These are phyloP conservation scores for Ogataea thermomethanolica DNA, from an alignment of 805 yeast species.

Conservation along the genomic window DNA sequence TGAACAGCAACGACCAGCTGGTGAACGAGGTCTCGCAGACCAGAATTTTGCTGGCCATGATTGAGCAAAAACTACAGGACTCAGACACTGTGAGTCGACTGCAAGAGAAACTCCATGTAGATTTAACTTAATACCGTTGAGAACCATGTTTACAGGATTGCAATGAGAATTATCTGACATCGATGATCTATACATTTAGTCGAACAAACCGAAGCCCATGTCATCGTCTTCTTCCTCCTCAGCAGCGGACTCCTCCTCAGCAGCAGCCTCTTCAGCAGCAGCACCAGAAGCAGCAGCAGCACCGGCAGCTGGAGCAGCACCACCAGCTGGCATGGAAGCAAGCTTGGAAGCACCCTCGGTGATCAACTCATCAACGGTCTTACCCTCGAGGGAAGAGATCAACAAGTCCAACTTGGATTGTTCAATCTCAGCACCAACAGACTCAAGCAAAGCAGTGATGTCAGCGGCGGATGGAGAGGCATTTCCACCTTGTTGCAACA, in stretches of 20 bases:
- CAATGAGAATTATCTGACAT: conserved; percentile 5
- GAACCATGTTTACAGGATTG: background rate
- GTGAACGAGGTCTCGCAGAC: conserved; percentile 22
- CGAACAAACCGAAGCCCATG: conserved; percentile 63
- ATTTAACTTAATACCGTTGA: background rate
- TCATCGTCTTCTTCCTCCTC: conserved; percentile 65
- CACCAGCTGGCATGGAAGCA: conserved; percentile 97
- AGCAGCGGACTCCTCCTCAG: conserved; percentile 60
- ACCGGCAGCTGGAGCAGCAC: conserved; percentile 84
- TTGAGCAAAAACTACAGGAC: conserved; percentile 14
- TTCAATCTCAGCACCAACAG: conserved; percentile 96
- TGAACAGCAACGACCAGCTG: conserved; percentile 22
- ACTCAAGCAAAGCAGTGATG: conserved; percentile 80
- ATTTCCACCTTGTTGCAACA: conserved; percentile 96
- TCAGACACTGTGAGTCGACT: conserved; percentile 2
- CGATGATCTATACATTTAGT: conserved; percentile 23
- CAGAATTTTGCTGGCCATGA: conserved; percentile 18
- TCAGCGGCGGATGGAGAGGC: conserved; percentile 91
- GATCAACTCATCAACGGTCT: conserved; percentile 82
- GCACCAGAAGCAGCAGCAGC: conserved; percentile 70
- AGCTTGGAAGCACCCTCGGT: conserved; percentile 95
- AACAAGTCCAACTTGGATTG: conserved; percentile 79
- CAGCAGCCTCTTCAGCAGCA: conserved; percentile 71
- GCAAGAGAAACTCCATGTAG: background rate
- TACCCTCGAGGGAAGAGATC: conserved; percentile 87